Conservation (phyloP, 441 rosid genomes). For the Gossypium trilobum region DNA sequence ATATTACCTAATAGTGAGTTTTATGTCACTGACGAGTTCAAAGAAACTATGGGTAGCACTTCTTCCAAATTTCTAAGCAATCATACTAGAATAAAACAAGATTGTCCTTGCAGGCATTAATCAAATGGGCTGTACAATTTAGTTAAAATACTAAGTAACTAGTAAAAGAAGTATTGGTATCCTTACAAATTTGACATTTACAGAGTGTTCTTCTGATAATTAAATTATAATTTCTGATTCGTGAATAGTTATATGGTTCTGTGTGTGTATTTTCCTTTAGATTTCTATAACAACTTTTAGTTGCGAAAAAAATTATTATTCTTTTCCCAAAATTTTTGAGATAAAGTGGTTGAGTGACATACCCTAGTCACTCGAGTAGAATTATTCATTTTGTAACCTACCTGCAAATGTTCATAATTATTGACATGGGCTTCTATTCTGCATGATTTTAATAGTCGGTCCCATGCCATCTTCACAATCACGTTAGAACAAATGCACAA, state of each 20-base stretch:
- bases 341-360: neutral
- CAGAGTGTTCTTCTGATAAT: neutral
- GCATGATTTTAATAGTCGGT: constrained; percentile 47
- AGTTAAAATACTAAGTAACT: neutral
- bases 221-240: neutral
- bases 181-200: neutral
- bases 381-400: constrained; percentile 10
- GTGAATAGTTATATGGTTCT: constrained; percentile 9
- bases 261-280: neutral
- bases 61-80: constrained; percentile 1
- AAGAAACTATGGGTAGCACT: neutral
- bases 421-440: constrained; percentile 21
- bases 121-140: neutral
- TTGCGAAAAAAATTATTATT: neutral
- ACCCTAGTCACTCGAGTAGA: neutral
- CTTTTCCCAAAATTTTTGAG: neutral
- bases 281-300: constrained; percentile 2
- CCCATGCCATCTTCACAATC: constrained; percentile 72
- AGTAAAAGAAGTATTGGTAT: neutral
- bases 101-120: neutral
- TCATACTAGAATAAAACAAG: neutral
- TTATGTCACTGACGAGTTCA: neutral
- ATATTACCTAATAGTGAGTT: neutral
- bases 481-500: constrained; percentile 58
- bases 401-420: constrained; percentile 16